Base-by-base conservation (phyloP, 495 filamentous ascomycete genomes). In the Durotheca rogersii region DNA sequence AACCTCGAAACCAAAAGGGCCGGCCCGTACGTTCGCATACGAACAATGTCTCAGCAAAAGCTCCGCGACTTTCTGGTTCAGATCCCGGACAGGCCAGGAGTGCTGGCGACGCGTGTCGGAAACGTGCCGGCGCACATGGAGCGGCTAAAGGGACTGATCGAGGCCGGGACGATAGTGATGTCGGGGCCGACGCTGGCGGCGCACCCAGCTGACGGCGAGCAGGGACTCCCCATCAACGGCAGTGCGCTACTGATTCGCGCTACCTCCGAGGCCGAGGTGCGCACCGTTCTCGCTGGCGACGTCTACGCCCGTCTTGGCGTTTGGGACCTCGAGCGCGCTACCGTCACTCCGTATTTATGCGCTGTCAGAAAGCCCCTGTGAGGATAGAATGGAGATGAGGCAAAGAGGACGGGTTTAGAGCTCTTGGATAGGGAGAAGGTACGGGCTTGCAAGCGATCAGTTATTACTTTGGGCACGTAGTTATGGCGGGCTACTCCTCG, bases 11-110 rank as follows among this genome's bases (percentile, higher is more conserved):
- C n/a, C 21, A 31, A 17, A 48, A 3, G 29, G 11, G 23, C 7
- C 7, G 18, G 1, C 14, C 16, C n/a, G 10, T 12, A 25, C 0
- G 20, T 6, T 20, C 30, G n/a, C n/a, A n/a, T n/a, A n/a, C n/a
- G n/a, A n/a, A 47, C 15, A 19, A 60, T 60, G 56, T 55, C 56
- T 12, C 46, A 44, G 14, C 18, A 47, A n/a, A 60, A 60, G n/a
- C n/a, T n/a, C n/a, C n/a, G n/a, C 42, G 56, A 60, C 32, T 60
- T 60, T 20, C 45, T 60, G 2, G 56, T 60, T 0, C 41, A 43
- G 19, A 42, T 60, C 32, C 46, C 46, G 1, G 56, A 60, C 46
- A 60, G 43, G 37, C 46, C 56, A 1, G 33, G 27, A 15, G 15
- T 47, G 18, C 15, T 56, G 5, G 16, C 34, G 16, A 51, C 46